Evolutionary conservation across 1,139 yeast genomes (phyloP).

Genomic region (Wickerhamomyces sp.): DNA sequence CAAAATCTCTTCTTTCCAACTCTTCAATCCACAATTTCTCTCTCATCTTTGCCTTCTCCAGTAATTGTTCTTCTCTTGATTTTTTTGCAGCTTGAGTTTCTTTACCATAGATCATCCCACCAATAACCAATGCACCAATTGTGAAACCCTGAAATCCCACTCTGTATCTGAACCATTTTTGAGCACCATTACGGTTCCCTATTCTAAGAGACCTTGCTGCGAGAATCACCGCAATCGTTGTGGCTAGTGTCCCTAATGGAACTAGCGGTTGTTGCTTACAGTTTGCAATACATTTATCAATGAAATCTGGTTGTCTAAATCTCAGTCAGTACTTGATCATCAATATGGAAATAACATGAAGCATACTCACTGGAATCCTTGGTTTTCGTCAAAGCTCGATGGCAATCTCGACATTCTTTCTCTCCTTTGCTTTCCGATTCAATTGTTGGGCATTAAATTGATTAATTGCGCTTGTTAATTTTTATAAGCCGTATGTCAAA

Average conservation of each 20-base stretch:
- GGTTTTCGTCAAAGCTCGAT: constrained; percentile 29
- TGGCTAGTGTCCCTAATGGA: constrained; percentile 74
- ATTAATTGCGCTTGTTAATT: not conserved
- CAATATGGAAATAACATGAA: not conserved
- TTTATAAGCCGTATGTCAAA: no score
- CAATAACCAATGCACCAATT: constrained; percentile 73
- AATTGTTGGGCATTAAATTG: not conserved
- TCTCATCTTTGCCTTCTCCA: constrained; percentile 77
- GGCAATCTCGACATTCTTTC: constrained; percentile 29
- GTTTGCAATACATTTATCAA: constrained; percentile 30
- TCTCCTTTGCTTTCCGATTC: no score
- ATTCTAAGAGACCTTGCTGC: constrained; percentile 72
- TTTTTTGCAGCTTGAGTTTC: constrained; percentile 33
- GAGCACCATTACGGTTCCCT: constrained; percentile 74
- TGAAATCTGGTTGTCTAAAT: constrained; percentile 23
- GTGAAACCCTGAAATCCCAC: constrained; percentile 84
- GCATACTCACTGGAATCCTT: constrained; percentile 25
- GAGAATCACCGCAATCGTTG: constrained; percentile 73
- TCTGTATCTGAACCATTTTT: constrained; percentile 84
- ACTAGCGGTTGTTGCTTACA: constrained; percentile 75
- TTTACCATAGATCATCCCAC: constrained; percentile 60
- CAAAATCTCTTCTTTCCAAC: constrained; percentile 76
- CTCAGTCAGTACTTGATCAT: not conserved
- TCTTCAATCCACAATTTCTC: constrained; percentile 90
- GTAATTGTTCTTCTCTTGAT: constrained; percentile 54